Evolutionary conservation across 139 green algal species (phyloP), one percentile per base, ranked within the genome.

Genomic region (Chlorella vulgaris): DNA sequence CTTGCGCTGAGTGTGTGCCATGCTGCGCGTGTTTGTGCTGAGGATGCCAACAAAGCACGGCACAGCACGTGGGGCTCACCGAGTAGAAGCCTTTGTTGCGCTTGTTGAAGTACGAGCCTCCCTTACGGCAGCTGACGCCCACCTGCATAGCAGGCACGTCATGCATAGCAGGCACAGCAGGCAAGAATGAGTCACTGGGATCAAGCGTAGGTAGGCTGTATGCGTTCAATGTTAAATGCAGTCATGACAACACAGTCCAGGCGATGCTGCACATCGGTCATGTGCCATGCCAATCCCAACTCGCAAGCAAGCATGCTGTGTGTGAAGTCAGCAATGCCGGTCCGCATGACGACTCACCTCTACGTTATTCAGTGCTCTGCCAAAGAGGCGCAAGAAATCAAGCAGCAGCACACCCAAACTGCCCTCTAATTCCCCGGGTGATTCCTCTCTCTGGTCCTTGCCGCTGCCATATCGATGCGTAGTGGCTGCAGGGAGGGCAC

Each of bases 301-400:
- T n/a, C n/a, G n/a, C n/a, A n/a, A n/a, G n/a, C n/a, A n/a, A n/a
- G n/a, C n/a, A n/a, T n/a, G n/a, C n/a, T n/a, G n/a, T n/a, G n/a
- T n/a, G n/a, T n/a, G n/a, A n/a, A n/a, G n/a, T n/a, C n/a, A n/a
- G n/a, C n/a, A n/a, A n/a, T n/a, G n/a, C n/a, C n/a, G n/a, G 47
- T 10, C 47, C 47, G 47, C 47, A 55, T 15, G 47, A 15, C 47
- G 47, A 0, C 91, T 86, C 40, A 93, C 92, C 26, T 90, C 85
- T 0, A 83, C 35, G 0, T 79, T 63, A 78, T 93, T 92, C 29
- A 97, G 85, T 1, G 69, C 42, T 1, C 87, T 76, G 24, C 93
- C 93, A 68, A 92, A 96, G 1, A 97, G 88, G 55, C 93, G 69
- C 63, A 98, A 92, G 73, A 99, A 99, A 86, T 98, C 96, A 21